A percentile compares a stretch with the other conserved stretches of the same genome.
These are phyloP conservation scores for Sambucus nigra DNA, from an alignment of 129 eudicot genomes.

Conservation along the genomic window DNA sequence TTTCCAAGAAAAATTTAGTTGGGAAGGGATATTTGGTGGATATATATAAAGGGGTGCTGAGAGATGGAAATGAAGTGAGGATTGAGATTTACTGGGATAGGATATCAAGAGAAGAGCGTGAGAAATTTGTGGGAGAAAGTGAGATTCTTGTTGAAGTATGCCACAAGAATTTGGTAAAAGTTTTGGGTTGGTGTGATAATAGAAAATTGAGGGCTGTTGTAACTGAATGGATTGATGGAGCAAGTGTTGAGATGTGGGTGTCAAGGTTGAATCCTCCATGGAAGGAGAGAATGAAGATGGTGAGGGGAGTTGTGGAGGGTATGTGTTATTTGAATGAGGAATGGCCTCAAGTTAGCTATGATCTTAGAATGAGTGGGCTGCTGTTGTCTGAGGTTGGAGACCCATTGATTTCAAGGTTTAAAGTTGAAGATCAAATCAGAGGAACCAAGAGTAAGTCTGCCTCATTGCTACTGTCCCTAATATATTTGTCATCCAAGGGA, in stretches of 20 bases:
- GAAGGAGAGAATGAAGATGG: conserved; percentile 17
- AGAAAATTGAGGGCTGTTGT: conserved; percentile 17
- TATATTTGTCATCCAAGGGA: background rate
- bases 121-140: conserved; percentile 14
- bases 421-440: conserved; percentile 15
- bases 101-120: conserved; percentile 8
- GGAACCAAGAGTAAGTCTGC: conserved; percentile 18
- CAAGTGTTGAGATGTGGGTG: conserved; percentile 21
- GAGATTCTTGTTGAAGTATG: conserved; percentile 16
- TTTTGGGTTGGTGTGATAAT: conserved; percentile 29
- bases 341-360: conserved; percentile 27
- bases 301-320: conserved; percentile 16
- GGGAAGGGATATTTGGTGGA: conserved; percentile 1
- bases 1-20: conserved; percentile 14
- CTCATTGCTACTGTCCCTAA: no score
- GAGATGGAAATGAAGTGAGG: conserved; percentile 25
- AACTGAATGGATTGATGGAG: conserved; percentile 21
- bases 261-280: conserved; percentile 15
- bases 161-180: conserved; percentile 24
- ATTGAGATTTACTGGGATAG: conserved; percentile 13
- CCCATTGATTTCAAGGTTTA: conserved; percentile 24
- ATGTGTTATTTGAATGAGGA: conserved; percentile 23
- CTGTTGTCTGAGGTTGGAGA: conserved; percentile 19
- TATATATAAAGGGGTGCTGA: conserved; percentile 21
- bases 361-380: conserved; percentile 15